Evolutionary conservation across 2,329 filamentous ascomycete species (phyloP).

Genomic region (Colletotrichum navitas): DNA sequence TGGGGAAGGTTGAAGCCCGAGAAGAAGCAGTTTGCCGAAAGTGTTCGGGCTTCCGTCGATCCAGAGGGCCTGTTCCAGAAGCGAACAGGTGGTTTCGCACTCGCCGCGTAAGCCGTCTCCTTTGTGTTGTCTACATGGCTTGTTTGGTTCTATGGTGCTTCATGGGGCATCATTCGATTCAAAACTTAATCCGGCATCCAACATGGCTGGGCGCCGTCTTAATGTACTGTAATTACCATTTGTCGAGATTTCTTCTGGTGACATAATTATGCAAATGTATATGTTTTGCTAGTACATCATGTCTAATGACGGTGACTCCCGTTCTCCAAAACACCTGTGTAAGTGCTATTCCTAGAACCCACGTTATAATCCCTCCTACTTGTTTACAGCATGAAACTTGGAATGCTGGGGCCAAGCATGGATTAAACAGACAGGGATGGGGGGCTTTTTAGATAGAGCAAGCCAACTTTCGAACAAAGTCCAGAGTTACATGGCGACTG

Average conservation of each 20-base stretch:
- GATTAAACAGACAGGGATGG: too few species aligned
- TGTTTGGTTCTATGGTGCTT: not conserved
- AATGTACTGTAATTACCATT: not conserved
- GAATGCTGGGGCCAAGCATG: too few species aligned
- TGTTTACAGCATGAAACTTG: not conserved
- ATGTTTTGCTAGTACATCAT: not conserved
- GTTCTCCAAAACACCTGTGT: not conserved
- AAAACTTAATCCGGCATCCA: not conserved
- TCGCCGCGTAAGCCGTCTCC: constrained; percentile 2
- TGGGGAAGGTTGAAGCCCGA: constrained; percentile 54
- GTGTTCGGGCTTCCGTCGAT: constrained; percentile 53
- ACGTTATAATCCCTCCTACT: not conserved
- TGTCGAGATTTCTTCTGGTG: not conserved
- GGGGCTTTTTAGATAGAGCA: too few species aligned
- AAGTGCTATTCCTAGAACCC: too few species aligned
- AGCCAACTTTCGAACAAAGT: too few species aligned
- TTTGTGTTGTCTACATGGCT: not conserved
- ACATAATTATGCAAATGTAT: not conserved
- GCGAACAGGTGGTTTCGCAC: constrained; percentile 58
- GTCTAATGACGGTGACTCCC: not conserved
- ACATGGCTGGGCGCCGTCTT: not conserved
- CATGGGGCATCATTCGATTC: not conserved
- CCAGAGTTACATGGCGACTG: not conserved
- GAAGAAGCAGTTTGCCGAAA: constrained; percentile 51
- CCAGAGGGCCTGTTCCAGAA: constrained; percentile 53